Evolutionary conservation across 345 rosid genomes (phyloP).

Genomic region (Aethionema arabicum): DNA sequence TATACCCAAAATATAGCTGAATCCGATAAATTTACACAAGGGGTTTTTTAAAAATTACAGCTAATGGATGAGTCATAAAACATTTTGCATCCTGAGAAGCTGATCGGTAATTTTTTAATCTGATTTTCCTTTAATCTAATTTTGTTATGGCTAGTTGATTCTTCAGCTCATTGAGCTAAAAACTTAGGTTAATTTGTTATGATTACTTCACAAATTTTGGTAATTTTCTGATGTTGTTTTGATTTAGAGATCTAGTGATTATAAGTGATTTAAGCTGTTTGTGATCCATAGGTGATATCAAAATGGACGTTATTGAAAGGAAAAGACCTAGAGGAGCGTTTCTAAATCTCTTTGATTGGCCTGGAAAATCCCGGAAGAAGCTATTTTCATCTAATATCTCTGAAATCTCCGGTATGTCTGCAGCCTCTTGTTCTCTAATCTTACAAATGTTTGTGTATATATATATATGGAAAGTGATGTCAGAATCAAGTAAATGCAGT

Average conservation of each 20-base stretch:
- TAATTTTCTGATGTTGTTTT: not conserved
- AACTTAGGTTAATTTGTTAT: not conserved
- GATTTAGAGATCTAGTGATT: not conserved
- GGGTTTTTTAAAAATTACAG: slow-evolving; percentile 3
- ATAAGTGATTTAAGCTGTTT: slow-evolving; percentile 5
- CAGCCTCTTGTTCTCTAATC: slow-evolving; percentile 20
- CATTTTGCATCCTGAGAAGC: slow-evolving; percentile 22
- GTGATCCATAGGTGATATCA: slow-evolving; percentile 37
- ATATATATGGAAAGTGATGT: too few species aligned
- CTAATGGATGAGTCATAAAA: slow-evolving; percentile 19
- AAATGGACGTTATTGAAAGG: slow-evolving; percentile 64
- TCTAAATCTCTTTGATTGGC: slow-evolving; percentile 86
- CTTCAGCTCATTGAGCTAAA: not conserved
- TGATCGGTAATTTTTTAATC: slow-evolving; percentile 20
- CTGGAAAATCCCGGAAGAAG: slow-evolving; percentile 90
- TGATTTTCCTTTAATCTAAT: slow-evolving; percentile 3
- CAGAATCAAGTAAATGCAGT: not conserved
- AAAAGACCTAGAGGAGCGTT: slow-evolving; percentile 70
- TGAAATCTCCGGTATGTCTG: slow-evolving; percentile 41
- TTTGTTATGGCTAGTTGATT: not conserved
- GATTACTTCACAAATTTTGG: not conserved
- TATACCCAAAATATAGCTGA: not conserved
- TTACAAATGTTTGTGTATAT: not conserved
- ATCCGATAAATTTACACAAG: not conserved
- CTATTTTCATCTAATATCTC: slow-evolving; percentile 58